These are phyloP conservation scores for Colletotrichum sp. DNA, from an alignment of 2,329 filamentous ascomycete genomes.

Conservation along the genomic window DNA sequence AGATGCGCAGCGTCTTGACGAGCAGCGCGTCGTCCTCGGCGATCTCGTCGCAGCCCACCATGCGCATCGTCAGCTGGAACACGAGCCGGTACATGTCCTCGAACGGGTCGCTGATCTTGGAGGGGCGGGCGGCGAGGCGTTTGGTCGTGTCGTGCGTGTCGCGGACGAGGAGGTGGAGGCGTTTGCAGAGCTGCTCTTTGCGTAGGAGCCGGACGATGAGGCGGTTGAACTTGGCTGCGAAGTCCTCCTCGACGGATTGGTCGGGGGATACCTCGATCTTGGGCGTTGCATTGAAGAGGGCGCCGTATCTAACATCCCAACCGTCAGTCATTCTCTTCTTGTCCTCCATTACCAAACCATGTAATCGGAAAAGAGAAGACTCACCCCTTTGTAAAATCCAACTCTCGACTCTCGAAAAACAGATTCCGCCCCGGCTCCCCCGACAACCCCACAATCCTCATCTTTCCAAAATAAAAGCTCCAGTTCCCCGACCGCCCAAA, in stretches of 20 bases:
- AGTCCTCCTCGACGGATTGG: conserved; percentile 17
- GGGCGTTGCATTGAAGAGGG: conserved; percentile 35
- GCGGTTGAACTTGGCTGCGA: conserved; percentile 29
- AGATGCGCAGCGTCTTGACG: conserved; percentile 46
- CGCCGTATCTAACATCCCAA: conserved; percentile 26
- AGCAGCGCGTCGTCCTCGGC: conserved; percentile 49
- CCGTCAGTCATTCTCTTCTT: neutral
- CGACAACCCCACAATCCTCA: conserved; percentile 48
- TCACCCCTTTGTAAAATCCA: conserved; percentile 49
- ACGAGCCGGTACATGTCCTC: conserved; percentile 56
- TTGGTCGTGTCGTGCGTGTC: conserved; percentile 45
- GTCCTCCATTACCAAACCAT: neutral
- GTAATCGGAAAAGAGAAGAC: neutral
- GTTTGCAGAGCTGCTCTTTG: conserved; percentile 39
- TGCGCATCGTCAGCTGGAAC: conserved; percentile 63
- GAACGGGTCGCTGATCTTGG: conserved; percentile 54
- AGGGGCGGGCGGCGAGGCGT: conserved; percentile 29
- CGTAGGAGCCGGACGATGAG: conserved; percentile 39
- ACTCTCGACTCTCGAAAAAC: conserved; percentile 49
- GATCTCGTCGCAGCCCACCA: conserved; percentile 57
- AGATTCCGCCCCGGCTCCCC: conserved; percentile 45
- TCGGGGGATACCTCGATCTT: conserved; percentile 18
- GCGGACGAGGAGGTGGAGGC: conserved; percentile 45
- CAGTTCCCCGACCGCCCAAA: conserved; percentile 46
- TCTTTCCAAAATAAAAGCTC: conserved; percentile 51